These are phyloP conservation scores for Annulohypoxylon stygium DNA, from an alignment of 495 filamentous ascomycete species.

Conservation along the genomic window DNA sequence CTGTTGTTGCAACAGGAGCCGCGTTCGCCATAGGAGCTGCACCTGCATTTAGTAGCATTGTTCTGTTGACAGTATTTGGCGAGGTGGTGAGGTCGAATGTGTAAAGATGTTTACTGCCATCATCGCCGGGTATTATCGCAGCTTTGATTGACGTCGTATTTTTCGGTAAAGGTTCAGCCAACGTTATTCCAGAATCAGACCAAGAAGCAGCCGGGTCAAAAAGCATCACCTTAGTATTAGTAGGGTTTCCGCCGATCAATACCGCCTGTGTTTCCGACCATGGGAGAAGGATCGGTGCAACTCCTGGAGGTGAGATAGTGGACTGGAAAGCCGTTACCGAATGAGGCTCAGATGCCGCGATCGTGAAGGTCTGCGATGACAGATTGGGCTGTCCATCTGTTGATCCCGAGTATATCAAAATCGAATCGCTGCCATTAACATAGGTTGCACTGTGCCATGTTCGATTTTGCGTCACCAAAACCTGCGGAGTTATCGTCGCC, in stretches of 20 bases:
- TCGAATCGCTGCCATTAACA: conserved; percentile 74
- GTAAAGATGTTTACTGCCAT: conserved; percentile 86
- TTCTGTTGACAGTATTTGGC: conserved; percentile 81
- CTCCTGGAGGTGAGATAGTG: conserved; percentile 67
- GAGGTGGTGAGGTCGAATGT: conserved; percentile 80
- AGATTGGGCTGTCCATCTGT: conserved; percentile 65
- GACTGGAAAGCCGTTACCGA: conserved; percentile 66
- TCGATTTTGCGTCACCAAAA: conserved; percentile 73
- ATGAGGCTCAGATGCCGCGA: conserved; percentile 73
- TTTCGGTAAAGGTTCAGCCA: conserved; percentile 69
- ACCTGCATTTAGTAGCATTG: conserved; percentile 64
- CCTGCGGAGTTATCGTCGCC: conserved; percentile 71
- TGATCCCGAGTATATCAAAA: conserved; percentile 85
- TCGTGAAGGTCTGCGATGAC: conserved; percentile 81
- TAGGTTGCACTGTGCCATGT: conserved; percentile 82
- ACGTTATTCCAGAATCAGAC: conserved; percentile 70
- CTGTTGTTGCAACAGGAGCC: conserved; percentile 48
- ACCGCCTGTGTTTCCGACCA: conserved; percentile 81
- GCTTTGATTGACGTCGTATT: conserved; percentile 66
- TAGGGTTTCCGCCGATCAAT: conserved; percentile 78
- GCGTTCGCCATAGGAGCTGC: conserved; percentile 62
- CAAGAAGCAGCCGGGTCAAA: conserved; percentile 69
- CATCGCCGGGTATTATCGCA: conserved; percentile 74
- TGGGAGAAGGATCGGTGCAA: conserved; percentile 77
- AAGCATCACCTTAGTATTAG: conserved; percentile 75